phyloP scores from a whole-genome alignment of 1,139 yeast genomes.

The Yamadazyma diddensiae region DNA sequence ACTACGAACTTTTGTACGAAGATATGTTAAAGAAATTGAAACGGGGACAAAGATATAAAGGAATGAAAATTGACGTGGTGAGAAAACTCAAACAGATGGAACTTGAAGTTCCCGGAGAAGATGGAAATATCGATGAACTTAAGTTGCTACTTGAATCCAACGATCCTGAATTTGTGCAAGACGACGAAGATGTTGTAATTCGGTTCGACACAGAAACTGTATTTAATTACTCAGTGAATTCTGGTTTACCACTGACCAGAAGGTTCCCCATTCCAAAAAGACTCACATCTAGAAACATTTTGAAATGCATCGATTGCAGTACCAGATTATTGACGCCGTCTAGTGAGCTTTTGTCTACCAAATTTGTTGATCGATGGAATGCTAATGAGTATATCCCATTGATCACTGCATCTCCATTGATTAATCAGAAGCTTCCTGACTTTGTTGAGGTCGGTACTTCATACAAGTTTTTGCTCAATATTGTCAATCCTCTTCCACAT shows the following conservation, averaged over 20 bases:
- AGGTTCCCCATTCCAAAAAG: slow-evolving; percentile 24
- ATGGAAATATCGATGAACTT: slow-evolving; percentile 6
- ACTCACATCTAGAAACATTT: slow-evolving; percentile 23
- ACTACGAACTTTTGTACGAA: slow-evolving; percentile 10
- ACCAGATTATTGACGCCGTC: slow-evolving; percentile 25
- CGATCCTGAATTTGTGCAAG: slow-evolving; percentile 8
- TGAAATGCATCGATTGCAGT: slow-evolving; percentile 29
- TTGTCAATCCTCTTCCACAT: slow-evolving; percentile 29
- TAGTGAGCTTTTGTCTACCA: slow-evolving; percentile 26
- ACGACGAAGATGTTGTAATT: not conserved
- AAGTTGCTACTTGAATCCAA: slow-evolving; percentile 4
- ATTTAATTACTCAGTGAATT: too few species aligned
- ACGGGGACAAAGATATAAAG: slow-evolving; percentile 10
- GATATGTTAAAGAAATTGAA: slow-evolving; percentile 11
- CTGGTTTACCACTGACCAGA: too few species aligned
- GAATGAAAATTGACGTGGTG: slow-evolving; percentile 13
- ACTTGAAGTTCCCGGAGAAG: slow-evolving; percentile 9
- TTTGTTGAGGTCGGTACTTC: slow-evolving; percentile 11
- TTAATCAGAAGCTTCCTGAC: slow-evolving; percentile 8
- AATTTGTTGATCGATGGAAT: slow-evolving; percentile 27
- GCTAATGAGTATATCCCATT: slow-evolving; percentile 36
- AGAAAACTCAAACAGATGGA: slow-evolving; percentile 14
- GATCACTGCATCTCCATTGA: slow-evolving; percentile 14
- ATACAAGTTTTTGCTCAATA: slow-evolving; percentile 22
- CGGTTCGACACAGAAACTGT: too few species aligned